Conservation (phyloP, 495 filamentous ascomycete species). For the Letharia lupina region DNA sequence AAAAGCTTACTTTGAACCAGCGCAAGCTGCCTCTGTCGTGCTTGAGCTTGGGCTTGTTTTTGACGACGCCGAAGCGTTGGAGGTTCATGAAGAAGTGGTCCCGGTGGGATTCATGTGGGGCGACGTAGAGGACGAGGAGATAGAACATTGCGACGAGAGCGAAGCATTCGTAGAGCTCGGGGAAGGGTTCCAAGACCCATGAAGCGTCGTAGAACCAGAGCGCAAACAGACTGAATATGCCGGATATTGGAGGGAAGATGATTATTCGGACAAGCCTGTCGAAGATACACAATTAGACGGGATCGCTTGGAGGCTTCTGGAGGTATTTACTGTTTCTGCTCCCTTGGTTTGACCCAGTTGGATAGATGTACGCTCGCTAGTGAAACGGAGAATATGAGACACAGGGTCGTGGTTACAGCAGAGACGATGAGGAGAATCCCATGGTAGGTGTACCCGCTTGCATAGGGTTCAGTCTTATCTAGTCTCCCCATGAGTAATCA, state of each 20-base stretch:
- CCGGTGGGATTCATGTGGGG: background rate
- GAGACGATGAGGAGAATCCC: background rate
- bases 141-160: slow-evolving; percentile 6
- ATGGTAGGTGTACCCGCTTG: background rate
- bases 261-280: background rate
- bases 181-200: background rate
- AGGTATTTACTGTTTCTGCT: background rate
- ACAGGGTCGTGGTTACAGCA: background rate
- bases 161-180: slow-evolving; percentile 5
- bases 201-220: background rate
- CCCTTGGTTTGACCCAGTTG: background rate
- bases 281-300: background rate
- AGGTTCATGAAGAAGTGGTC: background rate
- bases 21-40: background rate
- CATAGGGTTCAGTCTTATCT: background rate
- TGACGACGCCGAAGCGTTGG: background rate
- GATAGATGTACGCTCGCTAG: slow-evolving; percentile 3
- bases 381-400: background rate
- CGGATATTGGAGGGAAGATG: background rate
- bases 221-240: background rate
- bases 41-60: background rate
- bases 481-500: background rate
- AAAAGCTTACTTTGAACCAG: background rate
- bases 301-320: background rate
- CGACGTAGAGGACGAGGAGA: background rate